These are phyloP conservation scores for Lactarius trivialis DNA, from an alignment of 768 basidiomycete species.

Conservation along the genomic window DNA sequence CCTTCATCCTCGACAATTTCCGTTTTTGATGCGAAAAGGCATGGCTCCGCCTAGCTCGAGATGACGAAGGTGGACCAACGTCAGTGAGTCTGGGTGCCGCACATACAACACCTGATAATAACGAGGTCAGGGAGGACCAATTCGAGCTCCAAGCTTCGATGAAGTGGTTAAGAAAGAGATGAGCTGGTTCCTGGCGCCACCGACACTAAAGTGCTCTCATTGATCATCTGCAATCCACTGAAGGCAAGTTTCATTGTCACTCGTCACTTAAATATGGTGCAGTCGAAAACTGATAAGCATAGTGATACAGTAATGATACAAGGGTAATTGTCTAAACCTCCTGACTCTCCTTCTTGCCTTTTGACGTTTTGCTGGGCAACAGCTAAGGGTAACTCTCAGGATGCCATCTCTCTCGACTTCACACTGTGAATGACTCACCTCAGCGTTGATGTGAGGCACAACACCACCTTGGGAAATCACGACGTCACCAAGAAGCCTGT, in stretches of 20 bases:
- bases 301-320: conserved; percentile 21
- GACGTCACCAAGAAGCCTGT: conserved; percentile 77
- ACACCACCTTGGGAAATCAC: conserved; percentile 91
- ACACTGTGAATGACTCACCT: conserved; percentile 22
- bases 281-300: neutral
- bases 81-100: too few species aligned
- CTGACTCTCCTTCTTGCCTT: conserved; percentile 47
- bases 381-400: conserved; percentile 25
- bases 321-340: conserved; percentile 33
- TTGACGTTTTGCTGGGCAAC: conserved; percentile 43
- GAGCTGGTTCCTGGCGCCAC: too few species aligned
- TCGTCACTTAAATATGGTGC: neutral
- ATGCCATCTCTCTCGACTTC: neutral
- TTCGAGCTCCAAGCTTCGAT: too few species aligned
- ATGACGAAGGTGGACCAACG: too few species aligned
- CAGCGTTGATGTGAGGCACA: conserved; percentile 61
- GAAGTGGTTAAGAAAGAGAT: too few species aligned
- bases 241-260: conserved; percentile 15
- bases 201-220: too few species aligned
- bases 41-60: too few species aligned
- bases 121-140: too few species aligned
- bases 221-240: neutral
- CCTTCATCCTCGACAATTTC: too few species aligned
- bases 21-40: too few species aligned
- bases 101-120: too few species aligned